Conservation (phyloP, 495 filamentous ascomycete species). For the Jackrogersella minutella region DNA sequence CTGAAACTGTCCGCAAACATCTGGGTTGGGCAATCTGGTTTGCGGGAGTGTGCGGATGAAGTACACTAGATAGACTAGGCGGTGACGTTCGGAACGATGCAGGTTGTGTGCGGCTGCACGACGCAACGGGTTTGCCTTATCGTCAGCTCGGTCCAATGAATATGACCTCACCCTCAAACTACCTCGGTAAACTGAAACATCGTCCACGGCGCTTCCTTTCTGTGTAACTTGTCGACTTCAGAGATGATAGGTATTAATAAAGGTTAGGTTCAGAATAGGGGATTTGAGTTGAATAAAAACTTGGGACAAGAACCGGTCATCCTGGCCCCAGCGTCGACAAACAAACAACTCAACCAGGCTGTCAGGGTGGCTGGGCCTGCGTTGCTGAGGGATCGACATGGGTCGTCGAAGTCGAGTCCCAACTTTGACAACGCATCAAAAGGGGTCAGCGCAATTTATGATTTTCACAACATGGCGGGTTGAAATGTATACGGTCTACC, state of each 20-base stretch:
- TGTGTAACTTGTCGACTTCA: conserved; percentile 10
- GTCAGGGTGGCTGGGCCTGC: conserved; percentile 12
- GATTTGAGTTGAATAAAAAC: conserved; percentile 4
- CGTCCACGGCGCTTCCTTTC: background rate
- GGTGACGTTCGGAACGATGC: background rate
- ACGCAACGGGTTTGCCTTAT: conserved; percentile 14
- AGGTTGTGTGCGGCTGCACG: background rate
- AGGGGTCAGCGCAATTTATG: conserved; percentile 3
- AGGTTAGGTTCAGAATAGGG: background rate
- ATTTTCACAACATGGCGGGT: conserved; percentile 3
- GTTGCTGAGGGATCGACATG: conserved; percentile 23
- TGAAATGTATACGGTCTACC: too few species aligned
- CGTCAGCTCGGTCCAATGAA: conserved; percentile 9
- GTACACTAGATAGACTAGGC: background rate
- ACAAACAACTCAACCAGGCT: conserved; percentile 10
- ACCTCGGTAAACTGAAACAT: conserved; percentile 10
- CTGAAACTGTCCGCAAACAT: background rate
- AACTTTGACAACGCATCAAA: conserved; percentile 34
- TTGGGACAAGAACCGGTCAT: background rate
- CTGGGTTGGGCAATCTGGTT: conserved; percentile 9
- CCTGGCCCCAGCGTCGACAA: conserved; percentile 2
- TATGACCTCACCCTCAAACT: too few species aligned
- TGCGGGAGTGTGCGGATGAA: background rate
- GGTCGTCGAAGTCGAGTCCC: conserved; percentile 16
- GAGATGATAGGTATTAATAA: background rate